These are phyloP conservation scores for Phytophthora pini DNA, from an alignment of 352 stramenopile species.

Conservation along the genomic window DNA sequence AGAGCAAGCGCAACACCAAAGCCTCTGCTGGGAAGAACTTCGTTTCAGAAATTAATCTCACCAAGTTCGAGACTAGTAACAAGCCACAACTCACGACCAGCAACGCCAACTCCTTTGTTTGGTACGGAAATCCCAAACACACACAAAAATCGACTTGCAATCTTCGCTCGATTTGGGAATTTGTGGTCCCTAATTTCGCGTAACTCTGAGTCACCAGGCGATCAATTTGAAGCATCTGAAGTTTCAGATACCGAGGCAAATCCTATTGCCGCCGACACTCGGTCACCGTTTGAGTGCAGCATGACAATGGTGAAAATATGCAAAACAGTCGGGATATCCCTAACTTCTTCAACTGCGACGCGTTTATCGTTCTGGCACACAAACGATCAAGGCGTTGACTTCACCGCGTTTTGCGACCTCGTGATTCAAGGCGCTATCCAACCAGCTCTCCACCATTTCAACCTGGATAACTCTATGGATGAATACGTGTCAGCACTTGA, in stretches of 20 bases:
- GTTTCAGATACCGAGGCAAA: neutral
- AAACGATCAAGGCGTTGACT: slow-evolving; percentile 41
- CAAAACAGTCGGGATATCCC: slow-evolving; percentile 56
- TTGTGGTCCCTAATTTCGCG: slow-evolving; percentile 57
- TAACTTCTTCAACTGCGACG: slow-evolving; percentile 24
- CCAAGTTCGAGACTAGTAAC: slow-evolving; percentile 13
- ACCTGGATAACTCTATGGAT: slow-evolving; percentile 43
- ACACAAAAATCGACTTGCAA: slow-evolving; percentile 21
- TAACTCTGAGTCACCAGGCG: slow-evolving; percentile 5
- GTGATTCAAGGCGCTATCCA: slow-evolving; percentile 54
- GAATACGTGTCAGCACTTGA: slow-evolving; percentile 58
- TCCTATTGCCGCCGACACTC: slow-evolving; percentile 5
- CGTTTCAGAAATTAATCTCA: slow-evolving; percentile 14
- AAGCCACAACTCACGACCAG: slow-evolving; percentile 2
- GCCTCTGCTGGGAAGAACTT: slow-evolving; percentile 14
- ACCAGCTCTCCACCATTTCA: slow-evolving; percentile 60
- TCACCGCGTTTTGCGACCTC: slow-evolving; percentile 57
- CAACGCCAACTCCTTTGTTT: slow-evolving; percentile 34
- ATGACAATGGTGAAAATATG: slow-evolving; percentile 67
- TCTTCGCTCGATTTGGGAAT: slow-evolving; percentile 45
- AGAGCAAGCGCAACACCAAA: slow-evolving; percentile 19
- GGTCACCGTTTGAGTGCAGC: slow-evolving; percentile 61
- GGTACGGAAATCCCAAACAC: slow-evolving; percentile 42
- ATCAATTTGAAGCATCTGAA: neutral
- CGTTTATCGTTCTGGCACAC: slow-evolving; percentile 34